Base-by-base conservation (phyloP, 2,329 filamentous ascomycete species). In the Didymella pinodella region DNA sequence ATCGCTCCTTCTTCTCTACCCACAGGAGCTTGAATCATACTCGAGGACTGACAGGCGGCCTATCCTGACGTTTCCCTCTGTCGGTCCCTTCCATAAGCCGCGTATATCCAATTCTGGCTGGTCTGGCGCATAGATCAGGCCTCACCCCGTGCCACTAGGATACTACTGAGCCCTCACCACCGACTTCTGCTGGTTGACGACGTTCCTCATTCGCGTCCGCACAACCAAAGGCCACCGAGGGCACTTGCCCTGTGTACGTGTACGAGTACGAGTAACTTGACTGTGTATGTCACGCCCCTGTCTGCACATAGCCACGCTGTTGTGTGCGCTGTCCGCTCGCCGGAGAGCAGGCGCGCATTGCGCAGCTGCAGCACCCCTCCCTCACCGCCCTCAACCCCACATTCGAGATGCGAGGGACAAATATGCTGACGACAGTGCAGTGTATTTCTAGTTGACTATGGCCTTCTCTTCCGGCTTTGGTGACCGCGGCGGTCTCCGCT, bases 401-500 rank as follows among this genome's bases (percentile, higher is more conserved):
- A 62, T 68, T 62, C 61, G 22, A 61, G 48, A 54, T 58, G 48
- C 57, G 58, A 59, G 34, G 55, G 49, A 59, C 55, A 61, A 61
- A 56, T 54, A 57, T 61, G 67, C 73, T 77, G 72, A 77, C 68
- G n/a, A 44, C 45, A 44, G 46, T 40, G 48, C 70, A 75, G 73
- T 76, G 74, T 76, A 75, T 75, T 76, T 76, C 65, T 77, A 76
- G 69, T 60, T 56, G 60, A 70, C 48, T 55, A 90, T 90, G 88
- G 85, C 87, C 67, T 90, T 86, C 79, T 85, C 85, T 67, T 83
- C 85, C 73, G 83, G 84, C 73, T 79, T 86, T 74, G 86, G 81
- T 74, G 86, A 87, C 71, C 83, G 85, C 75, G 90, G 92, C 85
- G 91, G 94, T 80, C 93, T 78, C 88, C 90, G 78, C 51, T 91